Base-by-base conservation (phyloP, 352 stramenopile genomes). In the Pythium brachiatum region DNA sequence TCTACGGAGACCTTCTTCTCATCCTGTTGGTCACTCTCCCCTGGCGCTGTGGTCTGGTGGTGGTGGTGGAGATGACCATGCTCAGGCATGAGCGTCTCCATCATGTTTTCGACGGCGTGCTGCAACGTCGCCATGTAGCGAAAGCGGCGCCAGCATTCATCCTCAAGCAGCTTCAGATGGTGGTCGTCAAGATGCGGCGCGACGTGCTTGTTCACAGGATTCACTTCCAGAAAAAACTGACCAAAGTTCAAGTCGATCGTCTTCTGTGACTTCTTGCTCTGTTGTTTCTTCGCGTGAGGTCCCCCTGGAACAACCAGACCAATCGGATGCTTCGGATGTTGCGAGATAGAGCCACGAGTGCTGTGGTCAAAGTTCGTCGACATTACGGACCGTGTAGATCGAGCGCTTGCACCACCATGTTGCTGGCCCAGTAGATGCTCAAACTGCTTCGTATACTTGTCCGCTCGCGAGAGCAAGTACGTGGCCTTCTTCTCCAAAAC, bases 401-500 rank as follows among this genome's bases (percentile, higher is more conserved):
- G 15, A 6, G 11, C 21, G n/a, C 38, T 34, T 34, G 29, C 38
- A 44, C 11, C 8, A 12, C 46, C 41, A 44, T 62, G 56, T 5
- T 62, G 52, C 18, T 63, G 20, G 15, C 12, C 23, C 0, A 66
- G 23, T 1, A 57, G 2, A 3, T 68, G 38, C 9, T 39, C 34
- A 7, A 53, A 41, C 21, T 74, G 64, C 18, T 75, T 74, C 7
- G 60, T 38, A 2, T 77, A 81, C 20, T 66, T 70, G 3, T 90
- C 78, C 0, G 68, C 76, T 29, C 83, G 81, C 0, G 68, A 61
- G 9, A 86, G 62, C 7, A 90, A 46, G 43, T 89, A 89, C 27
- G 74, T 79, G 1, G 79, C 78, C 43, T 90, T 90, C n/a, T 70
- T 81, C 47, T 90, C 79, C 15, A 90, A 38, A n/a, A 88, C 29